Base-by-base conservation (phyloP, 306 rosid species). In the Alnus glutinosa region DNA sequence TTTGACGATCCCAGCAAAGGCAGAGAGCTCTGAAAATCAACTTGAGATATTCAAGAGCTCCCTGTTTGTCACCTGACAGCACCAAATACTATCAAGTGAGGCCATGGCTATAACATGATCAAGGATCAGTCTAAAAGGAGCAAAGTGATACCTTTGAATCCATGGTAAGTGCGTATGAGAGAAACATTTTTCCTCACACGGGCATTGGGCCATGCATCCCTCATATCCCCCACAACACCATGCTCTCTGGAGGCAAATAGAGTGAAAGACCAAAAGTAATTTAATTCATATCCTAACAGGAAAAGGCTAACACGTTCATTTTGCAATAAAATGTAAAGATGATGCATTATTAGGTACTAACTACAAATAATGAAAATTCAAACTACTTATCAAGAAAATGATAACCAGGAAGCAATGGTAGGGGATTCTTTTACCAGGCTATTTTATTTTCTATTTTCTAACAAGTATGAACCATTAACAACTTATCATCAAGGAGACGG, bases 1-100 rank as follows among this genome's bases (percentile, higher is more conserved):
- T 96, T 81, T 96, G 99, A 42, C 99, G 91, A 89, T 96, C 99
- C 99, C 99, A 96, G 88, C 99, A 96, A 78, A 93, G 97, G 83
- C 97, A 96, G 4, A 96, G 96, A 14, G 99, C 99, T 90, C 98
- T 82, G 55, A 91, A 89, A 58, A 96, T 90, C 87, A 96, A 80
- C 87, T 96, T 96, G 57, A 93, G 79, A 81, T 84, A 96, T 84
- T 96, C 99, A 13, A 90, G 89, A 49, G 97, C 85, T 88, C 99
- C 99, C 71, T 96, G 99, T 79, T 96, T 96, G 93, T 90, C 85
- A 79, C 99, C 99, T 96, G 83, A 83, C 9, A 80, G 62, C 70
- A 63, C 50, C 79, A 71, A 19, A 77, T 42, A 6, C 34, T 36
- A 52, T 81, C 71, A 32, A 69, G 50, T 75, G 76, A 75, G 66